Evolutionary conservation across 257 asterid genomes (phyloP).

Genomic region (Thymus mandschuricus): DNA sequence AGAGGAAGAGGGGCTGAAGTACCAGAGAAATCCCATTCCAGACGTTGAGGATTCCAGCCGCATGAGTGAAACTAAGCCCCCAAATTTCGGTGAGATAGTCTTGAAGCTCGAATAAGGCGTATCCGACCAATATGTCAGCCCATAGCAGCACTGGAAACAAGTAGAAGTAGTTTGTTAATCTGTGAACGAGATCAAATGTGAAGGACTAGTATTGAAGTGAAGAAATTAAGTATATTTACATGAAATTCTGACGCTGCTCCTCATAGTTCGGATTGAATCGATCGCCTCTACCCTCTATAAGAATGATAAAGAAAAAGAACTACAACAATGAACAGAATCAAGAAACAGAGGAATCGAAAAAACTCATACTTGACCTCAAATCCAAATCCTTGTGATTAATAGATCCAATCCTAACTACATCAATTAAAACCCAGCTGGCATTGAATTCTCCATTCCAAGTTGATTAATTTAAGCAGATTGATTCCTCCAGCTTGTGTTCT

Average conservation of each 20-base stretch:
- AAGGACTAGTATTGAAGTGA: neutral
- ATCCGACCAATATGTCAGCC: constrained; percentile 34
- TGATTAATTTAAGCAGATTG: constrained; percentile 7
- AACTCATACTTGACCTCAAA: neutral
- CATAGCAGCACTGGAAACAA: constrained; percentile 34
- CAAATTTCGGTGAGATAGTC: constrained; percentile 59
- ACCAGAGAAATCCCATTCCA: constrained; percentile 43
- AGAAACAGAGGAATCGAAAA: neutral
- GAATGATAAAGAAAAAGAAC: neutral
- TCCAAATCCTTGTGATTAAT: neutral
- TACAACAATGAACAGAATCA: too few relatives aligned
- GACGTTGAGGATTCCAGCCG: constrained; percentile 55
- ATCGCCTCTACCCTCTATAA: neutral
- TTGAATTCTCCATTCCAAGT: neutral
- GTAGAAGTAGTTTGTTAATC: neutral
- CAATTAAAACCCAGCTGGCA: neutral
- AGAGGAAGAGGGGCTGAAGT: constrained; percentile 35
- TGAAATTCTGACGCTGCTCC: constrained; percentile 23
- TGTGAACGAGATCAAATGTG: neutral
- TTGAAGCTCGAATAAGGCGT: constrained; percentile 53
- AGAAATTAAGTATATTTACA: constrained; percentile 18
- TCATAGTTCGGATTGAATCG: constrained; percentile 24
- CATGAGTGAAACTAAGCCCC: constrained; percentile 53
- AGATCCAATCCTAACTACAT: too few relatives aligned
- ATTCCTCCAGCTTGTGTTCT: constrained; percentile 11